Conservation (phyloP, 2,329 filamentous ascomycete species). For the Myriosclerotinia scirpicola region DNA sequence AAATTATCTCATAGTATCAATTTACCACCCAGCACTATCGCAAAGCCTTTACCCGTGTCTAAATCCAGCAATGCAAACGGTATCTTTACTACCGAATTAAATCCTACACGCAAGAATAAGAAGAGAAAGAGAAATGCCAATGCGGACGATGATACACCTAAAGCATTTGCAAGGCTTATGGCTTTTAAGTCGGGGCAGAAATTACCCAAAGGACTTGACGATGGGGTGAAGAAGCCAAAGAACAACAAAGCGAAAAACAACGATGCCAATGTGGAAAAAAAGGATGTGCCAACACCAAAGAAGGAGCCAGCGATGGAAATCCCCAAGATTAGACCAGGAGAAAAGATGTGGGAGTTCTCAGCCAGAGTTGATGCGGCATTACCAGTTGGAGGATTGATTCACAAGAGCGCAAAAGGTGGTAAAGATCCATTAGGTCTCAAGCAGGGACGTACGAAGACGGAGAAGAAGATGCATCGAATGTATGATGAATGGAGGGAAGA, state of each 20-base stretch:
- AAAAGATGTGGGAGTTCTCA: slow-evolving; percentile 78
- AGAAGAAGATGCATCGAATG: slow-evolving; percentile 77
- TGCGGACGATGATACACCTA: slow-evolving; percentile 69
- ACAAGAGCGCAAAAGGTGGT: slow-evolving; percentile 58
- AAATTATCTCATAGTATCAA: slow-evolving; percentile 38
- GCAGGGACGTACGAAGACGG: slow-evolving; percentile 74
- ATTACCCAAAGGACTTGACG: slow-evolving; percentile 65
- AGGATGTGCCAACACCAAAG: slow-evolving; percentile 27
- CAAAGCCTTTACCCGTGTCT: slow-evolving; percentile 57
- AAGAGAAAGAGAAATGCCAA: slow-evolving; percentile 53
- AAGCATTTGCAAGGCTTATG: slow-evolving; percentile 85
- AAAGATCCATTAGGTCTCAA: slow-evolving; percentile 66
- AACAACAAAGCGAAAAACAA: slow-evolving; percentile 38
- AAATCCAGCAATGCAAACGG: slow-evolving; percentile 46
- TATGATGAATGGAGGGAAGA: slow-evolving; percentile 76
- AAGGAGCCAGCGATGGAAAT: slow-evolving; percentile 41
- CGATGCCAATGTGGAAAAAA: slow-evolving; percentile 26
- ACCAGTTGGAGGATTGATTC: slow-evolving; percentile 69
- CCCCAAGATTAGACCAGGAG: slow-evolving; percentile 77
- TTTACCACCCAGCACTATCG: slow-evolving; percentile 60
- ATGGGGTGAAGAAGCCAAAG: slow-evolving; percentile 52
- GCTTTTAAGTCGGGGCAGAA: slow-evolving; percentile 64
- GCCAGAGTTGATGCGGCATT: slow-evolving; percentile 82
- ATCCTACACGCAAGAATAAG: slow-evolving; percentile 37
- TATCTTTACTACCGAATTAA: slow-evolving; percentile 41